Conservation (phyloP, 148 eudicot species). For the Pharnaceum exiguum region DNA sequence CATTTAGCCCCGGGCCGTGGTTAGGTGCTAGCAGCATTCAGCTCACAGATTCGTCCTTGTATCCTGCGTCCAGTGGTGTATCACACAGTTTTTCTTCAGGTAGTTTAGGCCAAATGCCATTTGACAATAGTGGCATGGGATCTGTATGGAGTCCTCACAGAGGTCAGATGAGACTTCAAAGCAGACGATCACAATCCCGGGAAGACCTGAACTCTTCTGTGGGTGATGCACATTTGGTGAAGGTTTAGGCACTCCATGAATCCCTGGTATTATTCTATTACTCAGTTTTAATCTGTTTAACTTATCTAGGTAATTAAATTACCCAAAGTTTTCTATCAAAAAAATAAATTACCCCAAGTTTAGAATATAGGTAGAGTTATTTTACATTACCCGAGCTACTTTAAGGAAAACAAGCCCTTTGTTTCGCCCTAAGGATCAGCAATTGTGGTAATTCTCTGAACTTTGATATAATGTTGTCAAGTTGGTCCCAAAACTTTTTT, state of each 20-base stretch:
- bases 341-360: too few relatives aligned
- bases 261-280: slow-evolving; percentile 30
- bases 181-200: slow-evolving; percentile 91
- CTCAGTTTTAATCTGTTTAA: slow-evolving; percentile 1
- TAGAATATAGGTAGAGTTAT: too few relatives aligned
- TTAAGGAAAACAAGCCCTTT: too few relatives aligned
- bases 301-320: not conserved
- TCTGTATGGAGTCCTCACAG: slow-evolving; percentile 69
- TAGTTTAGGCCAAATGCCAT: slow-evolving; percentile 90
- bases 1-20: slow-evolving; percentile 47
- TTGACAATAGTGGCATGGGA: slow-evolving; percentile 51
- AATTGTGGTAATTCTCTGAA: too few relatives aligned
- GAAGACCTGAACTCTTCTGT: slow-evolving; percentile 79
- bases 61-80: slow-evolving; percentile 59
- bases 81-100: slow-evolving; percentile 85
- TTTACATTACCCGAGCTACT: too few relatives aligned
- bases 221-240: slow-evolving; percentile 58
- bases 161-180: slow-evolving; percentile 81
- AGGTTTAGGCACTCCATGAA: slow-evolving; percentile 31
- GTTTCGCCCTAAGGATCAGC: too few relatives aligned
- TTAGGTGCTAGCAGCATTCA: slow-evolving; percentile 52
- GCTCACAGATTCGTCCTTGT: slow-evolving; percentile 61
- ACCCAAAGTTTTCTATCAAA: too few relatives aligned
- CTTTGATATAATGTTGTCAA: too few relatives aligned
- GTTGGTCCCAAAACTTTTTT: too few relatives aligned